Evolutionary conservation across 148 eudicot genomes (phyloP).

Genomic region (Chenopodium berlandieri): DNA sequence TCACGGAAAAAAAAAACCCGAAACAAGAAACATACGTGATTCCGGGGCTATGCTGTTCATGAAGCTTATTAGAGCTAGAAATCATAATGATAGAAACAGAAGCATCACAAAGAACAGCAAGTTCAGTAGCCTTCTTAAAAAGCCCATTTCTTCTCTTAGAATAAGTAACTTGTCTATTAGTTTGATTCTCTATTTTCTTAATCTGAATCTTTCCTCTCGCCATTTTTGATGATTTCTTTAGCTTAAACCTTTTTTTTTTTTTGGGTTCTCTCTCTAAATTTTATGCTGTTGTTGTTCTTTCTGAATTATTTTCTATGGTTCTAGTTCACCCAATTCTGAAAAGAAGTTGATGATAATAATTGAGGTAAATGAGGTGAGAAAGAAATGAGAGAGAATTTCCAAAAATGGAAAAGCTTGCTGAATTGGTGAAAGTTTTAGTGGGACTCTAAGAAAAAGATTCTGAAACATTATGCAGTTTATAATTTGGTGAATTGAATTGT

Average conservation of each 20-base stretch:
- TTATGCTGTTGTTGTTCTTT: not conserved
- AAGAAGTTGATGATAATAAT: not conserved
- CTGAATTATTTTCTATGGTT: not conserved
- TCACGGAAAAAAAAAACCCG: not conserved
- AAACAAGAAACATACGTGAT: slow-evolving; percentile 36
- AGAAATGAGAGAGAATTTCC: not conserved
- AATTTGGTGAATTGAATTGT: not conserved
- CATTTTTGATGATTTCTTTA: slow-evolving; percentile 29
- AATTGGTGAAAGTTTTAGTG: slow-evolving; percentile 23
- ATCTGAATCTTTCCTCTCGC: slow-evolving; percentile 93
- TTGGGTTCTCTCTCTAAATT: not conserved
- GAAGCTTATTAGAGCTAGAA: slow-evolving; percentile 65
- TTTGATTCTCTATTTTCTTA: slow-evolving; percentile 75
- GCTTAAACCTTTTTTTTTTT: not conserved
- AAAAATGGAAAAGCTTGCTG: slow-evolving; percentile 23
- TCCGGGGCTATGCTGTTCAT: slow-evolving; percentile 62
- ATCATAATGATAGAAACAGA: slow-evolving; percentile 78
- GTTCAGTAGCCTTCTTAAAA: slow-evolving; percentile 86
- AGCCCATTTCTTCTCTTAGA: slow-evolving; percentile 83
- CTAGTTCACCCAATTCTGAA: not conserved
- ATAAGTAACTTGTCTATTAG: slow-evolving; percentile 88
- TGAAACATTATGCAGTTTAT: slow-evolving; percentile 11
- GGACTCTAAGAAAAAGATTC: slow-evolving; percentile 9
- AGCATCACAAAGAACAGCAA: slow-evolving; percentile 83
- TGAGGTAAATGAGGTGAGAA: not conserved